Evolutionary conservation across 106 monocot species (phyloP).

Genomic region (Triglochin maritima): DNA sequence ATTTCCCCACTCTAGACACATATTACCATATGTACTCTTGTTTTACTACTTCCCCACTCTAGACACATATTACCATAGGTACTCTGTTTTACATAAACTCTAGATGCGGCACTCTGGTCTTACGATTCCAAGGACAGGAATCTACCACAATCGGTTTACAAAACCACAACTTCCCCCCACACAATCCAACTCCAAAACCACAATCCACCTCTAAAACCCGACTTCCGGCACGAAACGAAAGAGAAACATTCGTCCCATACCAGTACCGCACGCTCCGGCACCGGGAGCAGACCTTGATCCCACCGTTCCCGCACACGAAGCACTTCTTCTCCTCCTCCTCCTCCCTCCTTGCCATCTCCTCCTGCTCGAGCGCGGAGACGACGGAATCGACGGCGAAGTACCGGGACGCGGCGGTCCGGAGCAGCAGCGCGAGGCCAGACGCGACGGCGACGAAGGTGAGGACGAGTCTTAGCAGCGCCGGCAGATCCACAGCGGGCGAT

Average conservation of each 20-base stretch:
- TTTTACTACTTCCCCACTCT: no score
- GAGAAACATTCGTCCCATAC: constrained; percentile 8
- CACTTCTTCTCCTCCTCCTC: constrained; percentile 11
- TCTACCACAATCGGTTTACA: not conserved
- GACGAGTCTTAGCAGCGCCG: constrained; percentile 21
- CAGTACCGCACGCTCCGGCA: constrained; percentile 47
- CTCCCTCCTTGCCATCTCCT: not conserved
- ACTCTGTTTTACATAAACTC: no score
- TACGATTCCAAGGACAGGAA: not conserved
- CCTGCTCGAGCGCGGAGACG: not conserved
- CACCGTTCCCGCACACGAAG: constrained; percentile 21
- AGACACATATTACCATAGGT: no score
- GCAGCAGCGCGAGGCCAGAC: constrained; percentile 12
- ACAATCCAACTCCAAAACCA: not conserved
- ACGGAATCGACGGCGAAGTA: constrained; percentile 26
- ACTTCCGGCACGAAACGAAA: no score
- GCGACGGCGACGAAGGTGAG: constrained; percentile 27
- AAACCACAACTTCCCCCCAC: not conserved
- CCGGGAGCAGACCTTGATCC: constrained; percentile 29
- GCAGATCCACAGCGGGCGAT: constrained; percentile 15
- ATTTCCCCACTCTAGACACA: no score
- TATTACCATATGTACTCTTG: no score
- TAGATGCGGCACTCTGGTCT: no score
- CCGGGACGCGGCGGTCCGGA: constrained; percentile 18
- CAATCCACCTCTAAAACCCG: no score